Percentiles rank a stretch among this genome's conserved stretches.
phyloP scores from a whole-genome alignment of 2,329 filamentous ascomycete genomes.

The Alternaria sp. region DNA sequence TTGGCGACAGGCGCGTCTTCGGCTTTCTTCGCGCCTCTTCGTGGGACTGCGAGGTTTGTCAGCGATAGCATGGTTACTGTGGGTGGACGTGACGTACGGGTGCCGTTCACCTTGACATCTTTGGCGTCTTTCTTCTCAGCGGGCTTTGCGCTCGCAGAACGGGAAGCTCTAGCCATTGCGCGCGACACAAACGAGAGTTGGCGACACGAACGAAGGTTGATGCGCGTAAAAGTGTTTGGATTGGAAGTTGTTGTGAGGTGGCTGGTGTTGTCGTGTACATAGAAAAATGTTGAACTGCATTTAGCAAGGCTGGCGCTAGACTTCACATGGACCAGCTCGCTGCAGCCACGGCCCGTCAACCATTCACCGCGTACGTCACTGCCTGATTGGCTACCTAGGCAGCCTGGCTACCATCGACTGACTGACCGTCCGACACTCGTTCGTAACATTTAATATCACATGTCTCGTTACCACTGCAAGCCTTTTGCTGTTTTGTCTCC shows the following conservation, averaged over 20 bases:
- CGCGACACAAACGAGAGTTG: conserved; percentile 13
- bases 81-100: conserved; percentile 33
- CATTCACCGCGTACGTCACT: conserved; percentile 20
- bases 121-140: conserved; percentile 32
- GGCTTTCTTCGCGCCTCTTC: conserved; percentile 35
- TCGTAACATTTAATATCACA: conserved; percentile 1
- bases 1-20: conserved; percentile 21
- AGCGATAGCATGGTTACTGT: conserved; percentile 18
- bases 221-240: conserved; percentile 21
- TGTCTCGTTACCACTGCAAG: neutral
- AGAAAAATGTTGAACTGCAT: conserved; percentile 29
- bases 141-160: conserved; percentile 37
- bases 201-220: conserved; percentile 16
- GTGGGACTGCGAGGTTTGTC: conserved; percentile 20
- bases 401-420: neutral
- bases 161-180: conserved; percentile 41
- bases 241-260: conserved; percentile 20
- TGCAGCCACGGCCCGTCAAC: conserved; percentile 13
- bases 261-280: conserved; percentile 35
- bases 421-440: conserved; percentile 7
- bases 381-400: conserved; percentile 17
- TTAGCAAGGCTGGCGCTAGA: conserved; percentile 13
- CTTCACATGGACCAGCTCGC: conserved; percentile 4
- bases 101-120: conserved; percentile 38
- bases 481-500: neutral